Conservation (phyloP, 768 basidiomycete species). For the Cyclocybe aegerita region DNA sequence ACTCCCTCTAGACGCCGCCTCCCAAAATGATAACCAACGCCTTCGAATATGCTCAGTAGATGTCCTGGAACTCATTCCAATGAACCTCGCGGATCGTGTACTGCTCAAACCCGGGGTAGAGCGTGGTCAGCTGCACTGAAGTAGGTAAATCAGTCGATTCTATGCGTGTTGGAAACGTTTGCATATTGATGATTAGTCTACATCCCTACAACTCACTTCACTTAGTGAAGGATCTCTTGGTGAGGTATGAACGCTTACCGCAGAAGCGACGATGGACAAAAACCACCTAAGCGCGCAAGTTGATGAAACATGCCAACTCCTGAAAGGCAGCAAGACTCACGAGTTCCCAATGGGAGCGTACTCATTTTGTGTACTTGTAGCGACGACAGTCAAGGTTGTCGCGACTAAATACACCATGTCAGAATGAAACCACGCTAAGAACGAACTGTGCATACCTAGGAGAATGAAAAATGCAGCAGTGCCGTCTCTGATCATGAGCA, state of each 20-base stretch:
- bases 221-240: not conserved
- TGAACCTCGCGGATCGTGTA: not conserved
- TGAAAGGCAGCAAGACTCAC: constrained; percentile 9
- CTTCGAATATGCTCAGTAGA: not conserved
- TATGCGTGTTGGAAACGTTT: constrained; percentile 8
- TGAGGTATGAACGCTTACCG: constrained; percentile 15
- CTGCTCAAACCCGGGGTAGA: constrained; percentile 8
- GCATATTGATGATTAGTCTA: constrained; percentile 24
- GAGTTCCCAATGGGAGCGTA: constrained; percentile 26
- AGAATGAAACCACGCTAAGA: not conserved
- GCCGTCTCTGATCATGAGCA: constrained; percentile 37
- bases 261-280: constrained; percentile 25
- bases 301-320: not conserved
- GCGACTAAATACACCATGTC: constrained; percentile 11
- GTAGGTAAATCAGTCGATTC: constrained; percentile 1
- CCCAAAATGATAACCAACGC: not conserved
- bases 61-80: not conserved
- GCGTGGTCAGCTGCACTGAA: constrained; percentile 15
- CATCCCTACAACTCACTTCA: constrained; percentile 18
- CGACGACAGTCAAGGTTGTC: constrained; percentile 19
- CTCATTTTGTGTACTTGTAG: constrained; percentile 17
- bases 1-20: too few relatives aligned
- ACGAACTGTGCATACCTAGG: constrained; percentile 24
- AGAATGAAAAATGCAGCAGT: constrained; percentile 30
- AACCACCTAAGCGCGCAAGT: constrained; percentile 21